Evolutionary conservation across 768 basidiomycete genomes (phyloP), one percentile per base, ranked within the genome.

Genomic region (Crassisporium funariophilum): DNA sequence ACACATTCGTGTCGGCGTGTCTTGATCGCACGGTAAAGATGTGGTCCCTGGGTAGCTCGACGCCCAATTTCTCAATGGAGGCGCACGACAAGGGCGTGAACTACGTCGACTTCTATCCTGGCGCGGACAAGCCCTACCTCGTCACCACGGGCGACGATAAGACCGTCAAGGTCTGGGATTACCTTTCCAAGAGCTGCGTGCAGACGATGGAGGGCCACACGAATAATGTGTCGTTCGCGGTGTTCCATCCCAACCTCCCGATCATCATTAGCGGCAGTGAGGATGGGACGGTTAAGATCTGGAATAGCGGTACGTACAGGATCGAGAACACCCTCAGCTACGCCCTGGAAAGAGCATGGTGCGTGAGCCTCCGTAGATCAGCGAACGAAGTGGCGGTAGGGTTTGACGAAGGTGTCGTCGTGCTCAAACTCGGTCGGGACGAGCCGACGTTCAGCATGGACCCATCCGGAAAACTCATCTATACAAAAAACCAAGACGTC

Each of bases 71-170:
- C 63, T 92, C 93, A 21, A 85, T 99, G 78, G 95, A 99, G 39
- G 95, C 97, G 0, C 95, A 98, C 68, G 95, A 98, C 55, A 98
- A 97, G 71, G 97, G 97, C 33, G 95, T 98, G 61, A 98, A 99
- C 74, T 98, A 90, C 55, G 94, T 99, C 61, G 95, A 98, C 62
- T 98, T 98, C 71, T 98, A 98, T 58, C 94, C 95, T 4, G 95
- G 95, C 38, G 85, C 93, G 2, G 95, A 99, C 71, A 94, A 90
- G 62, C 97, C 95, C 0, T 99, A 98, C 64, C 79, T 98, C 41
- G 88, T 98, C 27, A 98, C 95, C 8, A 91, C 89, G 2, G 93
- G 95, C 44, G 95, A 98, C 68, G 95, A 99, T 77, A 89, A 93
- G 74, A 89, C 89, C 3, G 88, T 99, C 71, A 98, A 98, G 62